Conservation (phyloP, 495 filamentous ascomycete species). For the Talaromyces nanjingensis region DNA sequence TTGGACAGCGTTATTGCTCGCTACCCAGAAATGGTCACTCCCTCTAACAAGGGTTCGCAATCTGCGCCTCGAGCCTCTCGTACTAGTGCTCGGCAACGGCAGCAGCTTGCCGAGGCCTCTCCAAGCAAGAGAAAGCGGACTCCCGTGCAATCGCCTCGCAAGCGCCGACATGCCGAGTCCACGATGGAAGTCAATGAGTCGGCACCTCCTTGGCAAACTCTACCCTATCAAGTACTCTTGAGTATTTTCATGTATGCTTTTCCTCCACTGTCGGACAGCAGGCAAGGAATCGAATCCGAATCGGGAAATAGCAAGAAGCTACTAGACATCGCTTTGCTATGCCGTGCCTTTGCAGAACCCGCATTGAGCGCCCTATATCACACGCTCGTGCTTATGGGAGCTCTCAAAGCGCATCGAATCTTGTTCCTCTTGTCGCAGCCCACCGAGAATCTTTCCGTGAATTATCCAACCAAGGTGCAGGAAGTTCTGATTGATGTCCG, state of each 20-base stretch:
- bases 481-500: conserved; percentile 61
- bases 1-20: conserved; percentile 10
- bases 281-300: conserved; percentile 21
- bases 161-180: conserved; percentile 21
- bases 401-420: conserved; percentile 42
- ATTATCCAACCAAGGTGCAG: conserved; percentile 62
- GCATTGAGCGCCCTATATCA: conserved; percentile 68
- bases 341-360: conserved; percentile 62
- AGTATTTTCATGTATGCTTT: conserved; percentile 62
- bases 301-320: conserved; percentile 46
- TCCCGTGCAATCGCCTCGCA: conserved; percentile 19
- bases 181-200: conserved; percentile 26
- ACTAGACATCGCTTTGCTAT: conserved; percentile 50
- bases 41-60: conserved; percentile 1
- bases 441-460: conserved; percentile 32
- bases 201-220: conserved; percentile 58
- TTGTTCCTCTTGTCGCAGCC: conserved; percentile 39
- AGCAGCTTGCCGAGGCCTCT: conserved; percentile 14
- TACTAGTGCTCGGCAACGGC: conserved; percentile 7
- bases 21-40: conserved; percentile 9
- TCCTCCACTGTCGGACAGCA: conserved; percentile 50
- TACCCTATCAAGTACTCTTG: conserved; percentile 67
- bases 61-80: not conserved
- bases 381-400: conserved; percentile 54
- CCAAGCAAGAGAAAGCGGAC: conserved; percentile 15